Evolutionary conservation across 176 grass and related monocot species (phyloP), one percentile per base, ranked within the genome.

Genomic region (Ampelocalamus luodianensis): DNA sequence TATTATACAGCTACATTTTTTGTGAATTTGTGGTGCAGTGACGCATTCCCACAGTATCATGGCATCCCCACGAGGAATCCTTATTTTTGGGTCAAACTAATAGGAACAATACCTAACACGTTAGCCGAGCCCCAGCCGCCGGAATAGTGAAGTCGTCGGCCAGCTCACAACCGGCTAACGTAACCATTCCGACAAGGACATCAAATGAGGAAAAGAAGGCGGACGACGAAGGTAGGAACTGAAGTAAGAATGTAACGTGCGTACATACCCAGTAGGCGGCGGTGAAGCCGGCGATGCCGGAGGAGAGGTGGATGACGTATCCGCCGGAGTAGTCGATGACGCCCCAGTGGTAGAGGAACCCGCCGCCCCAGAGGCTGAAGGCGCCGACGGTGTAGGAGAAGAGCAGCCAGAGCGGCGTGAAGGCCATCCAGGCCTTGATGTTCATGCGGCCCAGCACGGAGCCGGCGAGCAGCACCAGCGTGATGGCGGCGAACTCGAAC

Each of bases 241-340:
- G 42, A 6, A 2, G 53, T 9, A 18, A 0, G 20, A 23, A 18
- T 5, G 69, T 11, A 48, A 5, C 15, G 32, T 5, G 50, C 15
- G 27, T 0, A 48, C 66, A 45, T 81, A 93, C 94, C 94, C 94
- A 97, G 81, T 94, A 94, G 1, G 92, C 94, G 80, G 94, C 92
- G 71, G 94, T 97, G 94, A 92, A 94, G 22, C 92, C 94, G 23
- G 92, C 83, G 85, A 94, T 76, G 24, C 94, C 94, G 54, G 94
- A 94, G 62, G 94, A 90, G 60, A 97, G 92, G 87, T 97, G 94
- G 66, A 97, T 92, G 82, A 97, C 92, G 85, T 97, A 97, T 3
- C 94, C 94, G 82, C 92, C 94, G 64, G 90, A 94, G 90, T 97
- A 97, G 89, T 97, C 94, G 66, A 97, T 92, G 78, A 97, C 94